phyloP scores from a whole-genome alignment of 805 yeast species.

The Pichia occidentalis region DNA sequence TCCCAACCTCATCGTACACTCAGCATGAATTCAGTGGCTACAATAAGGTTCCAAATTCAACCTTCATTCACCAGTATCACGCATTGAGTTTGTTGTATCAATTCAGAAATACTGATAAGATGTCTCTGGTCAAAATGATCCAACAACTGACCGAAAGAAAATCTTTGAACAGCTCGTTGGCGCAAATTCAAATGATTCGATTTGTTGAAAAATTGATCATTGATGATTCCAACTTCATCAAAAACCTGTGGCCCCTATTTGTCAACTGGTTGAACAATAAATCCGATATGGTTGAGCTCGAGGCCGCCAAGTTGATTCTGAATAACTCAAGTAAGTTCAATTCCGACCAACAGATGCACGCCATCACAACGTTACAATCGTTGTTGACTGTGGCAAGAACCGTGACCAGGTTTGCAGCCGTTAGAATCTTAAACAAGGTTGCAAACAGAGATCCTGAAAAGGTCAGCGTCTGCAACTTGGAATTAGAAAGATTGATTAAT shows the following conservation, averaged over 20 bases:
- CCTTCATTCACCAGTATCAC: constrained; percentile 88
- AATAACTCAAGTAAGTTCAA: constrained; percentile 44
- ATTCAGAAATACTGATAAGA: constrained; percentile 82
- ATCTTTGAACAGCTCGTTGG: constrained; percentile 69
- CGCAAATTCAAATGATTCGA: constrained; percentile 79
- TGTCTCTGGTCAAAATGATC: constrained; percentile 88
- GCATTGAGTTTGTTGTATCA: constrained; percentile 88
- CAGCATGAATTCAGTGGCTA: constrained; percentile 51
- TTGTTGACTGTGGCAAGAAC: constrained; percentile 83
- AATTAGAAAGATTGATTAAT: constrained; percentile 78
- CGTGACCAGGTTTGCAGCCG: constrained; percentile 88
- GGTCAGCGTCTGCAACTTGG: constrained; percentile 71
- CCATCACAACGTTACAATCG: constrained; percentile 67
- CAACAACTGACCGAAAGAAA: constrained; percentile 61
- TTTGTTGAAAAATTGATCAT: constrained; percentile 64
- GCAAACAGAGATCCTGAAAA: constrained; percentile 78
- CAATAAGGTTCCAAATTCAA: constrained; percentile 55
- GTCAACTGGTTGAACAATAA: constrained; percentile 69
- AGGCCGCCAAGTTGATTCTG: constrained; percentile 76
- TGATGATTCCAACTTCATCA: constrained; percentile 62
- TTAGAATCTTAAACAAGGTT: constrained; percentile 78
- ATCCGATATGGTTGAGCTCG: constrained; percentile 85
- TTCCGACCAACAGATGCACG: constrained; percentile 60
- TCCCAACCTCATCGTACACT: constrained; percentile 43
- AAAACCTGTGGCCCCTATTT: constrained; percentile 58